Evolutionary conservation across 768 basidiomycete species (phyloP).

Genomic region (Leucogyrophana mollusca): DNA sequence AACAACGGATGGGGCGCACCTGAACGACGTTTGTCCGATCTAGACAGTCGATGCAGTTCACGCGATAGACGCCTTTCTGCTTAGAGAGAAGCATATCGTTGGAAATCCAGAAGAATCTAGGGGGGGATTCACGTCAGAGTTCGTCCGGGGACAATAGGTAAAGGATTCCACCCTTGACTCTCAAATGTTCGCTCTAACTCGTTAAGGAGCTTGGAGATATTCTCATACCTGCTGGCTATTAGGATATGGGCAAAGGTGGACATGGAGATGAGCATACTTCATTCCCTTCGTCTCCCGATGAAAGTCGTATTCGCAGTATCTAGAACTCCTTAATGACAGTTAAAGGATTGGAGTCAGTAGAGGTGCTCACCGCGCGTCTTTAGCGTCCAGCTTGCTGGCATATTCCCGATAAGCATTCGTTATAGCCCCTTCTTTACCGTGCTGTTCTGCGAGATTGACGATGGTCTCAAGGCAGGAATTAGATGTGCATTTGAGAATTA

Average conservation of each 20-base stretch:
- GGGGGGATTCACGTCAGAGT: slow-evolving; percentile 2
- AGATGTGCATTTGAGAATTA: slow-evolving; percentile 4
- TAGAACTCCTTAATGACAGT: slow-evolving; percentile 29
- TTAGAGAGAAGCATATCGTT: slow-evolving; percentile 66
- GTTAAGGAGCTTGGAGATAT: slow-evolving; percentile 75
- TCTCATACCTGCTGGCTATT: slow-evolving; percentile 66
- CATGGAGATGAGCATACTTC: slow-evolving; percentile 57
- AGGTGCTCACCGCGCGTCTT: slow-evolving; percentile 54
- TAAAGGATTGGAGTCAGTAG: neutral
- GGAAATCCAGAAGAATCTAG: slow-evolving; percentile 82
- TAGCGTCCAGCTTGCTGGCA: slow-evolving; percentile 52
- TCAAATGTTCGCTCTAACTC: slow-evolving; percentile 75
- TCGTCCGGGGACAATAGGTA: neutral
- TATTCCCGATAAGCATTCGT: slow-evolving; percentile 77
- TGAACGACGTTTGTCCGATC: slow-evolving; percentile 96
- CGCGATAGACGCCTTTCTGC: slow-evolving; percentile 84
- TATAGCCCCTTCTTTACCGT: slow-evolving; percentile 82
- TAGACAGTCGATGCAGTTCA: slow-evolving; percentile 95
- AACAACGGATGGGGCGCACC: too few species aligned
- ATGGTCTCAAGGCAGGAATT: slow-evolving; percentile 49
- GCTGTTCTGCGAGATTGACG: slow-evolving; percentile 88
- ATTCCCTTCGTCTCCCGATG: slow-evolving; percentile 93
- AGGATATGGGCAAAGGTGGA: slow-evolving; percentile 1
- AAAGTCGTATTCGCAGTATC: slow-evolving; percentile 88
- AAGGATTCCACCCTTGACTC: slow-evolving; percentile 62